Evolutionary conservation across 441 rosid species (phyloP), one percentile per base, ranked within the genome.

Genomic region (Pelargonium fulgidum): DNA sequence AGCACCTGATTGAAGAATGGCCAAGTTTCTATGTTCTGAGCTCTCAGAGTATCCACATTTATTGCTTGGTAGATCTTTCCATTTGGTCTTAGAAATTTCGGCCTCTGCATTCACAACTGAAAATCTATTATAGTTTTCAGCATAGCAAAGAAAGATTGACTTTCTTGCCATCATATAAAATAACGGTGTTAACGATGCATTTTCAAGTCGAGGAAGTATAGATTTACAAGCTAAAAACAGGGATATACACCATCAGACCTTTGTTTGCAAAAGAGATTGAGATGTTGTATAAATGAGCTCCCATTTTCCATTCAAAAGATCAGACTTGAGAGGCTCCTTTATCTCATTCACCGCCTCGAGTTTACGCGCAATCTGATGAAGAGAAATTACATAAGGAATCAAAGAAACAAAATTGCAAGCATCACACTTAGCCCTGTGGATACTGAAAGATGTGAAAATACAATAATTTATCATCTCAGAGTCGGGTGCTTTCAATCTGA

Each of bases 61-160:
- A 84, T 80, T n/a, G 87, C 83, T 79, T 82, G 87, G 76, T 73
- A 84, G 72, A 84, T 84, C 74, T 84, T 82, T 2, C 87, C 87
- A 67, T 80, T 84, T 20, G 87, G 85, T 77, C 85, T 73, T 19
- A 84, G 66, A 56, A 82, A 75, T 47, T 78, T 84, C 11, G 80
- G 79, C 67, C 85, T 77, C 87, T 83, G 80, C 5, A 3, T 3
- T 59, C 62, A 71, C 59, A 69, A 13, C 36, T 29, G 36, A 29
- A 29, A 29, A 29, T 3, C 36, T 3, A 29, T 29, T 29, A 3
- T 29, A 29, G 36, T 29, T 29, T 3, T 3, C 36, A 29, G 3
- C 7, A 58, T 9, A 16, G 3, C 0, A 0, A 7, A 42, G 16
- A 45, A 0, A 56, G 16, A 2, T 10, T 1, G 4, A 26, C 7